Percentiles rank a stretch among this genome's conserved stretches.
Evolutionary conservation across 768 basidiomycete species (phyloP).

Genomic region (Termitomyces sp.): DNA sequence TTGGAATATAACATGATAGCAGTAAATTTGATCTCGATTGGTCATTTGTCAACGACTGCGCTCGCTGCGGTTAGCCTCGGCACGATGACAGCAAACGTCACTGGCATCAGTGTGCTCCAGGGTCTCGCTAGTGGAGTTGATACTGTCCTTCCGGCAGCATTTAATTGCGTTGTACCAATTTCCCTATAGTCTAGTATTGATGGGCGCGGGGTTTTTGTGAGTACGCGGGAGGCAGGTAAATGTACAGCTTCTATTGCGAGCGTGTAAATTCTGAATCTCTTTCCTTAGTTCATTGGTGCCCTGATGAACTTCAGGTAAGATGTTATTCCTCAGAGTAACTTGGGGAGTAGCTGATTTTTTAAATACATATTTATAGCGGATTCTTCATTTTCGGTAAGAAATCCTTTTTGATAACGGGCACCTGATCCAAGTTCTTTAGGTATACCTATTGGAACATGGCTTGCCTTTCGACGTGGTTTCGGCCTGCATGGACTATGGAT

Average conservation of each 20-base stretch:
- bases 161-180: conserved; percentile 80
- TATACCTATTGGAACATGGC: background rate
- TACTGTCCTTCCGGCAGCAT: conserved; percentile 70
- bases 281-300: conserved; percentile 56
- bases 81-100: conserved; percentile 41
- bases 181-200: conserved; percentile 51
- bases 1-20: conserved; percentile 67
- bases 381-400: background rate
- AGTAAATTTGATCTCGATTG: conserved; percentile 63
- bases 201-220: conserved; percentile 72
- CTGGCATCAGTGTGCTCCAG: conserved; percentile 33
- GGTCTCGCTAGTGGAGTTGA: conserved; percentile 63
- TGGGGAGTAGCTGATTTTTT: background rate
- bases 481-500: conserved; percentile 8
- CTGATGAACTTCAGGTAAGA: conserved; percentile 64
- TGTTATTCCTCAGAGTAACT: background rate
- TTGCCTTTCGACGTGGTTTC: conserved; percentile 1
- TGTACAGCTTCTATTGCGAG: background rate
- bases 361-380: background rate
- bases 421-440: background rate
- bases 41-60: conserved; percentile 67
- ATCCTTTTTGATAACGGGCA: background rate
- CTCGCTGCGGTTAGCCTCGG: conserved; percentile 57
- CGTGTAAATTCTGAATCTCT: background rate
- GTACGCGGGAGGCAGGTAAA: conserved; percentile 70